Conservation (phyloP, 495 filamentous ascomycete genomes). For the Annulohypoxylon nitens region DNA sequence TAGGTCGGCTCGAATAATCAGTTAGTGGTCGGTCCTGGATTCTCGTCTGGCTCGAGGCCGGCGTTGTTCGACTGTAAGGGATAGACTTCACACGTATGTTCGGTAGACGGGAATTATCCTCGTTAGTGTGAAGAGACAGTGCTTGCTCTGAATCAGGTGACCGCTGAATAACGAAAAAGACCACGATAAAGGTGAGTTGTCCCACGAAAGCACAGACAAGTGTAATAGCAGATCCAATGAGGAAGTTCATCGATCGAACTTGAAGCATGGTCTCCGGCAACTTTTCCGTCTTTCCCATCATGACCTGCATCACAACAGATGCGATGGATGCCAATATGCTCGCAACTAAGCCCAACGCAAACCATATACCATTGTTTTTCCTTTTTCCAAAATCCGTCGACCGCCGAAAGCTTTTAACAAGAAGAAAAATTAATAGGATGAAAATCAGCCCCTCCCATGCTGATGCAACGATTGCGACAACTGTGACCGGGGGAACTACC, state of each 20-base stretch:
- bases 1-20: constrained; percentile 53
- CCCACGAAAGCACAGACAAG: constrained; percentile 57
- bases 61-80: constrained; percentile 59
- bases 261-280: constrained; percentile 51
- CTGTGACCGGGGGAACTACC: constrained; percentile 49
- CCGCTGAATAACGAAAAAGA: constrained; percentile 53
- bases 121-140: constrained; percentile 48
- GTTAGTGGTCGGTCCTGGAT: constrained; percentile 46
- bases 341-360: constrained; percentile 52
- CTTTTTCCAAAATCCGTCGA: constrained; percentile 38
- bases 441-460: constrained; percentile 54
- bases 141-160: constrained; percentile 42
- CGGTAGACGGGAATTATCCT: constrained; percentile 45
- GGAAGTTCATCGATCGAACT: constrained; percentile 45
- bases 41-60: constrained; percentile 35
- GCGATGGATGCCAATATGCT: constrained; percentile 56
- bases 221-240: constrained; percentile 56
- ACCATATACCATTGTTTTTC: constrained; percentile 51
- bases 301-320: constrained; percentile 56
- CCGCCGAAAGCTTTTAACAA: constrained; percentile 43
- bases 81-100: constrained; percentile 59
- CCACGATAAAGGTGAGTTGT: constrained; percentile 58
- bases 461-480: constrained; percentile 54
- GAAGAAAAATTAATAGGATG: constrained; percentile 46
- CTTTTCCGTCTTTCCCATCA: constrained; percentile 51